These are phyloP conservation scores for Reutealis trisperma DNA, from an alignment of 345 rosid genomes.

Conservation along the genomic window DNA sequence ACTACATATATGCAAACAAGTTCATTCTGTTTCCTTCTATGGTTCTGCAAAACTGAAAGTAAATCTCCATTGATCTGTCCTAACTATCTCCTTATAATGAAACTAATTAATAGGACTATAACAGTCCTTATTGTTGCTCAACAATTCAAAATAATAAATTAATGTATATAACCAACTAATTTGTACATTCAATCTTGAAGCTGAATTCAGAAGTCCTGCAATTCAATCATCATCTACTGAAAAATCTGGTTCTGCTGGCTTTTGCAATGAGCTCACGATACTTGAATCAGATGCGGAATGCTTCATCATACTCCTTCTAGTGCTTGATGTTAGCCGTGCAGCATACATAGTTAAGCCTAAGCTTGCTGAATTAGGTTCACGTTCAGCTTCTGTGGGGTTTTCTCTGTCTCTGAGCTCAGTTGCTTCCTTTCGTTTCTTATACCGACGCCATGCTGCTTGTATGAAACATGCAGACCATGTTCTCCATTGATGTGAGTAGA, in stretches of 20 bases:
- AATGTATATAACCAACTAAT: slow-evolving; percentile 12
- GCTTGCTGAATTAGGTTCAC: slow-evolving; percentile 13
- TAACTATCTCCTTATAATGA: background rate
- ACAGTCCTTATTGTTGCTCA: background rate
- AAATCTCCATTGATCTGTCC: background rate
- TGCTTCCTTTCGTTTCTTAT: slow-evolving; percentile 57
- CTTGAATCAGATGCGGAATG: slow-evolving; percentile 50
- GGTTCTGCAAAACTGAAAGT: background rate
- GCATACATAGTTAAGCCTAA: slow-evolving; percentile 34
- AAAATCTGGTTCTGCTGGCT: slow-evolving; percentile 86
- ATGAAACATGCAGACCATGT: slow-evolving; percentile 88
- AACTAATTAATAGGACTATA: background rate
- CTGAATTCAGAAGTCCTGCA: background rate
- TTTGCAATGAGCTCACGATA: slow-evolving; percentile 50
- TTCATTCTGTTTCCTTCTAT: background rate
- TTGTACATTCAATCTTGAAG: background rate
- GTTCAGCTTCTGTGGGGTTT: slow-evolving; percentile 24
- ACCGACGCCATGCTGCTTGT: slow-evolving; percentile 80
- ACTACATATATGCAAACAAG: too few relatives aligned
- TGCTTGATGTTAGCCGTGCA: slow-evolving; percentile 41
- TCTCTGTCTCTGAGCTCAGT: slow-evolving; percentile 53
- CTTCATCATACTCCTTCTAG: slow-evolving; percentile 34
- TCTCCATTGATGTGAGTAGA: slow-evolving; percentile 91
- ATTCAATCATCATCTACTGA: slow-evolving; percentile 53
- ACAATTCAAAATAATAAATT: background rate